These are phyloP conservation scores for Tolypocladium capitatum DNA, from an alignment of 2,329 filamentous ascomycete species.

Conservation along the genomic window DNA sequence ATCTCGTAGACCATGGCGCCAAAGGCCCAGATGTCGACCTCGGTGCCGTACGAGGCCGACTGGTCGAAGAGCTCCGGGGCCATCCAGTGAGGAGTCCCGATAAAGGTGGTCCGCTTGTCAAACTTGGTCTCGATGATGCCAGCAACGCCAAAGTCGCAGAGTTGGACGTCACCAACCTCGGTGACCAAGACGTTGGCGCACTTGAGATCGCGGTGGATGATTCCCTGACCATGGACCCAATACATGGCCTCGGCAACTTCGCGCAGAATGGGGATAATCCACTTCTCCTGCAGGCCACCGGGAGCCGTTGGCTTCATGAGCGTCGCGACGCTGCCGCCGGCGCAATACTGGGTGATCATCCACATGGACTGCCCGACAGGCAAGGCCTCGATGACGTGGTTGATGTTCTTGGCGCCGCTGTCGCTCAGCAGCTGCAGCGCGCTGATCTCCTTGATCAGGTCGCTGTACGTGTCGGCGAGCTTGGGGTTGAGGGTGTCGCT, in stretches of 20 bases:
- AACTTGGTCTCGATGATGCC: slow-evolving; percentile 63
- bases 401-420: slow-evolving; percentile 65
- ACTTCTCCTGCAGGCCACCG: slow-evolving; percentile 54
- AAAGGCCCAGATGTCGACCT: slow-evolving; percentile 76
- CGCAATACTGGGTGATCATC: slow-evolving; percentile 81
- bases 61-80: slow-evolving; percentile 63
- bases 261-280: slow-evolving; percentile 53
- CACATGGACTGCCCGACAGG: slow-evolving; percentile 69
- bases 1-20: slow-evolving; percentile 73
- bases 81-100: slow-evolving; percentile 81
- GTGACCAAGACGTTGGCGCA: slow-evolving; percentile 71
- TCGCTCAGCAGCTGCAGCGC: slow-evolving; percentile 61
- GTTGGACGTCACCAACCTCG: slow-evolving; percentile 62
- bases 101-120: slow-evolving; percentile 67
- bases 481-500: slow-evolving; percentile 55
- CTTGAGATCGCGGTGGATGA: slow-evolving; percentile 61
- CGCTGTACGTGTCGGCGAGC: slow-evolving; percentile 52
- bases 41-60: slow-evolving; percentile 52
- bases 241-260: slow-evolving; percentile 53
- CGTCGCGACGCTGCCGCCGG: slow-evolving; percentile 68
- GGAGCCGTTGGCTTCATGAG: slow-evolving; percentile 55
- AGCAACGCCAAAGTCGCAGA: slow-evolving; percentile 77
- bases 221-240: slow-evolving; percentile 55
- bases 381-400: slow-evolving; percentile 66
- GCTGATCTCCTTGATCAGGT: slow-evolving; percentile 55